A percentile compares a stretch with the other conserved stretches of the same genome.
These are phyloP conservation scores for Malassezia obtusa DNA, from an alignment of 1,284 basidiomycete species.

Conservation along the genomic window DNA sequence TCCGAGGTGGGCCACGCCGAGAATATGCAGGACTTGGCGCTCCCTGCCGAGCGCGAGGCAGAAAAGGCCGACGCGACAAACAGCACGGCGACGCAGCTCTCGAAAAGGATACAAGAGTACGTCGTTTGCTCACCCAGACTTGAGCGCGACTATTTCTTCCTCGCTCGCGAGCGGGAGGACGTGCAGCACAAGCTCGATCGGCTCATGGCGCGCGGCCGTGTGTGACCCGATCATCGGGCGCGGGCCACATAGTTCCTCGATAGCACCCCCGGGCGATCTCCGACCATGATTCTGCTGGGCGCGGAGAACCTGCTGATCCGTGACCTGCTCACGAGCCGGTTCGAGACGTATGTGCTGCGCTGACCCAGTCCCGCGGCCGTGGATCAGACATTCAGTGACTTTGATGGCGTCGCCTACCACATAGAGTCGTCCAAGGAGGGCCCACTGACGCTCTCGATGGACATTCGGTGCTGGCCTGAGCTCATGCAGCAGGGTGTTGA, in stretches of 20 bases:
- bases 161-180: constrained; percentile 24
- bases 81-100: not conserved
- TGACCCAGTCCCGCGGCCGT: constrained; percentile 65
- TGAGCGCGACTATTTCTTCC: constrained; percentile 17
- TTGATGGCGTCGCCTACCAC: constrained; percentile 91
- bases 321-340: constrained; percentile 79
- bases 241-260: constrained; percentile 14
- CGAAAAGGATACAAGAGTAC: constrained; percentile 7
- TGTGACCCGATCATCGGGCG: not conserved
- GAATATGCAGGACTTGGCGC: not conserved
- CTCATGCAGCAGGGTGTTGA: constrained; percentile 76
- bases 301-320: constrained; percentile 66
- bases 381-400: constrained; percentile 94
- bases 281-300: constrained; percentile 44
- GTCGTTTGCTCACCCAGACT: constrained; percentile 2
- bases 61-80: not conserved
- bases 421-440: constrained; percentile 66
- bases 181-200: constrained; percentile 25
- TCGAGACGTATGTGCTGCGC: constrained; percentile 60
- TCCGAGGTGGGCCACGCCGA: constrained; percentile 4
- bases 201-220: constrained; percentile 3
- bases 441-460: constrained; percentile 78
- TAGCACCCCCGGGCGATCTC: not conserved
- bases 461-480: constrained; percentile 87
- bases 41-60: not conserved